Evolutionary conservation across 108 stramenopile species (phyloP).

Genomic region (Fragilaria crotonensis): DNA sequence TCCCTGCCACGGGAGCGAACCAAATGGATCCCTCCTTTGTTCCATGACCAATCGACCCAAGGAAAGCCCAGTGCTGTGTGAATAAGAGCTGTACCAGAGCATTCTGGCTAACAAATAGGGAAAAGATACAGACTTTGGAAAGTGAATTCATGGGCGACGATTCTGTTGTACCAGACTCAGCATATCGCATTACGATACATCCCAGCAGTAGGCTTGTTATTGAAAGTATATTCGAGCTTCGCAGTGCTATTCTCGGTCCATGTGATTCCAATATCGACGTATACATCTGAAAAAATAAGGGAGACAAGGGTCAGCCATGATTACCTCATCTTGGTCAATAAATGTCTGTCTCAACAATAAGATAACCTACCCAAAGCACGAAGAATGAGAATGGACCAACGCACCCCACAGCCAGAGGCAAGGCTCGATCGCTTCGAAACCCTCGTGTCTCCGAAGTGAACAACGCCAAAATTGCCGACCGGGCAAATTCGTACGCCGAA

Average conservation of each 20-base stretch:
- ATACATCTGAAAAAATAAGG: slow-evolving; percentile 27
- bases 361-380: slow-evolving; percentile 37
- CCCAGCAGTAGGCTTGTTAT: slow-evolving; percentile 10
- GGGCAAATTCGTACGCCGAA: slow-evolving; percentile 72
- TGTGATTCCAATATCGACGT: slow-evolving; percentile 37
- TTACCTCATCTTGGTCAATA: no score
- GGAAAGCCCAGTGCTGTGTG: slow-evolving; percentile 80
- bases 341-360: no score
- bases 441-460: slow-evolving; percentile 63
- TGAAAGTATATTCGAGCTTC: slow-evolving; percentile 42
- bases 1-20: slow-evolving; percentile 71
- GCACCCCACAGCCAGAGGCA: slow-evolving; percentile 75
- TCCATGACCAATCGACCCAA: slow-evolving; percentile 36
- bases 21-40: slow-evolving; percentile 55
- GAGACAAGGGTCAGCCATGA: background rate
- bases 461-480: slow-evolving; percentile 59
- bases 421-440: slow-evolving; percentile 54
- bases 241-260: slow-evolving; percentile 64
- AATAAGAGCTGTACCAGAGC: slow-evolving; percentile 71
- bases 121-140: slow-evolving; percentile 13
- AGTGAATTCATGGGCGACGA: background rate
- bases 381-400: slow-evolving; percentile 59
- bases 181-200: background rate
- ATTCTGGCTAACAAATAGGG: slow-evolving; percentile 73
- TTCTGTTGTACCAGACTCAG: background rate